Evolutionary conservation across 768 basidiomycete species (phyloP), one percentile per base, ranked within the genome.

Genomic region (Auriscalpium orientale): DNA sequence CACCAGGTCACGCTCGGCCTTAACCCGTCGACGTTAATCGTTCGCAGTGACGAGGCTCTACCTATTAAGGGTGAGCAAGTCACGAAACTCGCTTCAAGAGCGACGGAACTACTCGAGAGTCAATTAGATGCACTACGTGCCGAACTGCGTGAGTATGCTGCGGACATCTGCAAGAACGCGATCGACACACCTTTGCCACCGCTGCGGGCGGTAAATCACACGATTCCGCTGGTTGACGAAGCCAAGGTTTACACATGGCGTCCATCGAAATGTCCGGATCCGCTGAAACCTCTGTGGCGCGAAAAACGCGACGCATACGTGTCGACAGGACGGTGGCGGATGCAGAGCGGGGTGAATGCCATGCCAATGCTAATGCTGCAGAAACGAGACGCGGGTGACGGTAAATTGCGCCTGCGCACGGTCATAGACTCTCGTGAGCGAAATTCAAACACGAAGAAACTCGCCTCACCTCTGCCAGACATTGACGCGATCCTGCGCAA

Each of bases 191-290:
- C 59, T 0, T 49, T 69, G 20, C 68, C 67, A 0, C 67, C 67
- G 1, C 45, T 70, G 7, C 22, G 72, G 0, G 68, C 49, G 0
- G 70, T 76, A 18, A 76, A 74, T 53, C 71, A 76, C 58, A 47
- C 46, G 2, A 76, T 76, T 8, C 70, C 70, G 0, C 34, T 74
- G 1, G 68, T 67, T 21, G 71, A 74, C 46, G 62, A 65, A 38
- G 46, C 43, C 6, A 67, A 67, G 50, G 49, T 65, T 0, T 74
- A 76, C 49, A 57, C 59, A 0, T 78, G 72, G 73, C 58, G 66
- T 6, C 68, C 67, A 0, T 68, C 68, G 3, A 34, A 60, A 10
- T 79, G 78, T 53, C 72, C 72, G 1, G 70, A 74, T 33, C 63
- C 65, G 1, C 56, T 68, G 8, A 57, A 62, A 13, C 53, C 55